These are phyloP conservation scores for Crithidia thermophila DNA, from an alignment of 208 protist genomes.

Conservation along the genomic window DNA sequence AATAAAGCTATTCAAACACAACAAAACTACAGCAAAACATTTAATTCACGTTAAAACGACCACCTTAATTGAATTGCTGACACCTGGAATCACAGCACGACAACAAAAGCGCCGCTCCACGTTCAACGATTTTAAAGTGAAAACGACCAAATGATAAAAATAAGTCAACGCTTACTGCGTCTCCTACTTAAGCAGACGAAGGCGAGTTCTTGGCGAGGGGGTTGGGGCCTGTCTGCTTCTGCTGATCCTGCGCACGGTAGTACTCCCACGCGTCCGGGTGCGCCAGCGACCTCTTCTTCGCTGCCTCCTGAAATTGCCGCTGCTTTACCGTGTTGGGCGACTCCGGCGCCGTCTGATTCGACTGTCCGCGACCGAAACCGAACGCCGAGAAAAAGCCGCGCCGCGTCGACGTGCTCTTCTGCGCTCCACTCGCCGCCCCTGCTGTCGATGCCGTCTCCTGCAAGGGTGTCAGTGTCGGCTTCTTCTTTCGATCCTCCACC, in stretches of 20 bases:
- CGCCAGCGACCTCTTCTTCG: slow-evolving; percentile 18
- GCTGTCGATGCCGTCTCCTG: not conserved
- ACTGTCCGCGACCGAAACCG: slow-evolving; percentile 9
- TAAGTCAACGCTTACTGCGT: not conserved
- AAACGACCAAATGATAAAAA: too few relatives aligned
- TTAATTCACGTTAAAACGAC: too few relatives aligned
- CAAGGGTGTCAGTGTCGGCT: not conserved
- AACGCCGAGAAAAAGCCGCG: slow-evolving; percentile 25
- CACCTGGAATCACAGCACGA: too few relatives aligned
- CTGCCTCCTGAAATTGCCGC: slow-evolving; percentile 3
- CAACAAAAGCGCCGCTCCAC: too few relatives aligned
- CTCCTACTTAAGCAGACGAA: not conserved
- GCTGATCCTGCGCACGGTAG: slow-evolving; percentile 2
- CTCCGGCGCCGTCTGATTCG: not conserved
- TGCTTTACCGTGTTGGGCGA: slow-evolving; percentile 2
- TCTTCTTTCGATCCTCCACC: too few relatives aligned
- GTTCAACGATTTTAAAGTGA: too few relatives aligned
- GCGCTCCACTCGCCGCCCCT: not conserved
- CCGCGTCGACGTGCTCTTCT: not conserved
- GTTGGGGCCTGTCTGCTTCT: not conserved
- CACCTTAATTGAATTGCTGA: too few relatives aligned
- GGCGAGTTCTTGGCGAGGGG: not conserved
- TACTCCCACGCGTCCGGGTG: slow-evolving; percentile 32
- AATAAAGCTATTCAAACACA: too few relatives aligned
- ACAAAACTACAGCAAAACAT: too few relatives aligned